Conservation (phyloP, 306 rosid species). For the Lathyrus sativus region DNA sequence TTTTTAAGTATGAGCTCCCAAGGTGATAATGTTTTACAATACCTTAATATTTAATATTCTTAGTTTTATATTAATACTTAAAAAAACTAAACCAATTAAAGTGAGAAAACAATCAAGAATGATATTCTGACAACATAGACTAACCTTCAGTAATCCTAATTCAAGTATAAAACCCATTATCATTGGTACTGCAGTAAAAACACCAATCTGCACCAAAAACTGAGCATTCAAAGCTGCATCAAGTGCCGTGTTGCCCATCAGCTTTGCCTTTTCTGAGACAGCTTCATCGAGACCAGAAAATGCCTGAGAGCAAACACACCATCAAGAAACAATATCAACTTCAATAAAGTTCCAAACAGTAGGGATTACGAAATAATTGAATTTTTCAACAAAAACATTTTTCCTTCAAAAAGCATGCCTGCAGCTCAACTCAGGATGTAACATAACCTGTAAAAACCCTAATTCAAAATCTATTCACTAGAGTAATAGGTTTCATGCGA, state of each 20-base stretch:
- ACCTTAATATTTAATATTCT: neutral
- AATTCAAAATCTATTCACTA: neutral
- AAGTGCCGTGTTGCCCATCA: slow-evolving; percentile 76
- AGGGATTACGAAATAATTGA: slow-evolving; percentile 13
- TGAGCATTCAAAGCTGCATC: slow-evolving; percentile 92
- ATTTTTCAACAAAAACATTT: slow-evolving; percentile 9
- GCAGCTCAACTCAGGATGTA: neutral
- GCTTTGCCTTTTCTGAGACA: slow-evolving; percentile 56
- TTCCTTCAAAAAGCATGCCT: neutral
- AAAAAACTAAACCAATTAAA: neutral
- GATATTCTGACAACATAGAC: slow-evolving; percentile 21
- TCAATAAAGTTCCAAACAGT: slow-evolving; percentile 10
- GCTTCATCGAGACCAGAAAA: slow-evolving; percentile 81
- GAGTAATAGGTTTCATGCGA: slow-evolving; percentile 5
- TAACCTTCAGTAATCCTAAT: slow-evolving; percentile 88
- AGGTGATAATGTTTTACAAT: neutral
- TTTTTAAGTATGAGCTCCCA: neutral
- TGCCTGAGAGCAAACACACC: slow-evolving; percentile 62
- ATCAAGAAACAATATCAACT: slow-evolving; percentile 24
- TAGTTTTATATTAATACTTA: neutral
- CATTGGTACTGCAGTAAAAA: slow-evolving; percentile 96
- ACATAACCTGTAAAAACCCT: slow-evolving; percentile 11
- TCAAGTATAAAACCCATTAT: slow-evolving; percentile 93
- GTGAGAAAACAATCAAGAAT: slow-evolving; percentile 15
- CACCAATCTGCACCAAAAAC: slow-evolving; percentile 93